Evolutionary conservation across 352 stramenopile genomes (phyloP), one percentile per base, ranked within the genome.

Genomic region (Globisporangium camurandrum): DNA sequence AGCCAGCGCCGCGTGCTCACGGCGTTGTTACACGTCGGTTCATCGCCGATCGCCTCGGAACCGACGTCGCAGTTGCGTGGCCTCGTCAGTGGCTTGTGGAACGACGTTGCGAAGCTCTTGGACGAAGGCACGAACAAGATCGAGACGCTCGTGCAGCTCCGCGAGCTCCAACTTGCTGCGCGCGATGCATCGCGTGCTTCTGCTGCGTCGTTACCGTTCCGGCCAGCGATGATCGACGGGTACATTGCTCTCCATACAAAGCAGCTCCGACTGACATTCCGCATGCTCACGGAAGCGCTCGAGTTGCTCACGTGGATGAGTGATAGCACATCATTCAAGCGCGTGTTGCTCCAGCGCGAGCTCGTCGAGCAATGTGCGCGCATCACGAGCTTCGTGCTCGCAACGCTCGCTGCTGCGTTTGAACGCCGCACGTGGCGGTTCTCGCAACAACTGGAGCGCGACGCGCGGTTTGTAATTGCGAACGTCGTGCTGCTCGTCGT

Each of bases 181-280:
- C 28, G 58, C 20, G 53, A 71, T 24, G 70, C 62, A 20, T 59
- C 59, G n/a, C n/a, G n/a, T n/a, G n/a, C n/a, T n/a, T n/a, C n/a
- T 40, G 49, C 64, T 5, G 56, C 73, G 6, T 61, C 62, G n/a
- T 49, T 81, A 20, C 67, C 69, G 12, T 81, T 84, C 52, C 60
- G 69, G 9, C 72, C 69, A 19, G 67, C 72, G 39, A 75, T 81
- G 64, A 65, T 84, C 10, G 69, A 81, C 46, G 64, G 64, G 1
- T 84, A 84, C 51, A 71, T 86, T 22, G 79, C 71, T 2, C 70
- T 90, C 22, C 77, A 88, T 42, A 70, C 71, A 4, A 90, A 90
- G 45, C 76, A 90, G 33, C 53, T 87, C 23, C 67, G 79, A 0
- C 39, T 87, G 46, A 74, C 74, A 12, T 72, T 88, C 42, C 74